Conservation (phyloP, 345 rosid species). For the Acer campestre region DNA sequence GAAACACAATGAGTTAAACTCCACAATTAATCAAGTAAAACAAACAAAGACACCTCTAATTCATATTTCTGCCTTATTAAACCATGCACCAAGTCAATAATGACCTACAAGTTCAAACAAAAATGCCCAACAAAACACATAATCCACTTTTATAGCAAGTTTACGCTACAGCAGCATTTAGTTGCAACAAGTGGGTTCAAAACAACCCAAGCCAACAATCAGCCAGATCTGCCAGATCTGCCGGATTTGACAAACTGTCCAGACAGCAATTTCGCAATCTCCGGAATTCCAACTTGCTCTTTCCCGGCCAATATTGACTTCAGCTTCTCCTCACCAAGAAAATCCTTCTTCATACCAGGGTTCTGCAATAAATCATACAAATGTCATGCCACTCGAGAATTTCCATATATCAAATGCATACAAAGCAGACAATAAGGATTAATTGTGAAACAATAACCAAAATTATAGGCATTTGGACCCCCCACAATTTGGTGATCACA, state of each 20-base stretch:
- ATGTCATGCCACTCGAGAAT: neutral
- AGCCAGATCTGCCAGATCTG: neutral
- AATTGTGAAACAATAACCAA: too few relatives aligned
- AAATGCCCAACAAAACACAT: neutral
- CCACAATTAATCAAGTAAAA: neutral
- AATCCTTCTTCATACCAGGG: conserved; percentile 44
- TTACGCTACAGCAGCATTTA: neutral
- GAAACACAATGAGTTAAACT: neutral
- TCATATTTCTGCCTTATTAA: neutral
- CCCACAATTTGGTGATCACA: neutral
- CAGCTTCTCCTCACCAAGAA: conserved; percentile 39
- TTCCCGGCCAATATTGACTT: conserved; percentile 41
- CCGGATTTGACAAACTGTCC: conserved; percentile 27
- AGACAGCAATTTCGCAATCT: conserved; percentile 43
- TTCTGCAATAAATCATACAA: conserved; percentile 27
- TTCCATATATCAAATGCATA: neutral
- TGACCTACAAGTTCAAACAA: neutral
- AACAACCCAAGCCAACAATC: neutral
- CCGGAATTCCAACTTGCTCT: conserved; percentile 41
- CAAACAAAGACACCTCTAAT: neutral
- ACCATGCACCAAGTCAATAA: neutral
- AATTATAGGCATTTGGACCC: too few relatives aligned
- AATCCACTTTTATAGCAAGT: neutral
- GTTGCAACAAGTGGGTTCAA: neutral
- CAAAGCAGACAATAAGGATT: too few relatives aligned